Evolutionary conservation across 768 basidiomycete genomes (phyloP).

Genomic region (Termitomyces sp.): DNA sequence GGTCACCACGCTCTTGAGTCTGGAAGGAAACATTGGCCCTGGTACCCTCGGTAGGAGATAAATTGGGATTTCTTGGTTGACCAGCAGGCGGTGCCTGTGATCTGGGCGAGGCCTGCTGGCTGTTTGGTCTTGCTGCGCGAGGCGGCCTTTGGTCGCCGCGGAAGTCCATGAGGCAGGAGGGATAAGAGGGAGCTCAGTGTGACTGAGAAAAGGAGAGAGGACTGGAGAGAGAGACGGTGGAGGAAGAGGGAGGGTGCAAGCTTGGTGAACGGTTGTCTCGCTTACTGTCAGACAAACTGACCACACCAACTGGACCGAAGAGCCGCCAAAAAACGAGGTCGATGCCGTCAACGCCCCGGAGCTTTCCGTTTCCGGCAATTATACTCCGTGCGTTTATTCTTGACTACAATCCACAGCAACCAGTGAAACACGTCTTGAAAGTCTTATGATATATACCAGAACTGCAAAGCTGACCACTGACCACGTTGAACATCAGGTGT

Average conservation of each 20-base stretch:
- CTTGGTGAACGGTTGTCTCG: conserved; percentile 9
- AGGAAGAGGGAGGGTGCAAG: conserved; percentile 3
- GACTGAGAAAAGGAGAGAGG: conserved; percentile 1
- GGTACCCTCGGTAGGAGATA: conserved; percentile 30
- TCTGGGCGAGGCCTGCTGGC: conserved; percentile 31
- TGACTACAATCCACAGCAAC: too few relatives aligned
- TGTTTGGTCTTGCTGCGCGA: conserved; percentile 47
- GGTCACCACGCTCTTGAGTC: conserved; percentile 65
- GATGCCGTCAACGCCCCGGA: conserved; percentile 7
- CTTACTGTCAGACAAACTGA: conserved; percentile 10
- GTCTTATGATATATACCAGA: too few relatives aligned
- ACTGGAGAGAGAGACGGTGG: not conserved
- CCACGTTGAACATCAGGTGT: not conserved
- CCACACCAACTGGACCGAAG: not conserved
- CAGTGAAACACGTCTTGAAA: too few relatives aligned
- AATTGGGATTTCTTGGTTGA: conserved; percentile 25
- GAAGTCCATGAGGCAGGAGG: conserved; percentile 31
- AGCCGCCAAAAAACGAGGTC: conserved; percentile 11
- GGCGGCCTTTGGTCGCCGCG: conserved; percentile 50
- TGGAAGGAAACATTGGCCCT: conserved; percentile 65
- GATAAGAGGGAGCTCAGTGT: conserved; percentile 1
- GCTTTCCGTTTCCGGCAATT: conserved; percentile 14
- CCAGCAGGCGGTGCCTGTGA: conserved; percentile 33
- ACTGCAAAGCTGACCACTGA: too few relatives aligned
- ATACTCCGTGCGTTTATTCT: conserved; percentile 2